phyloP scores from a whole-genome alignment of 169 alveolate species.

The Eimeria falciformis region DNA sequence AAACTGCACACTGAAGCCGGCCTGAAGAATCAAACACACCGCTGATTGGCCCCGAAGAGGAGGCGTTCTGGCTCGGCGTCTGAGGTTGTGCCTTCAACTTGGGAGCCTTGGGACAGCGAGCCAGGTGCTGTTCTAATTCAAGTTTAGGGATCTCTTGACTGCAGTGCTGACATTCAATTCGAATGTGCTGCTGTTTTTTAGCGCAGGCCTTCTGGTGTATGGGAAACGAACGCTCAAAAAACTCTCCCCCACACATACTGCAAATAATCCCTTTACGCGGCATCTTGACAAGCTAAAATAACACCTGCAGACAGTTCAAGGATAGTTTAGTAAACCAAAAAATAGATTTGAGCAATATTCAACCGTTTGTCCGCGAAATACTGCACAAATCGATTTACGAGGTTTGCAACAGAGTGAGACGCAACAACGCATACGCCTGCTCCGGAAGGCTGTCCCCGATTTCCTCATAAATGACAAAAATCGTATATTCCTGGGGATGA shows the following conservation, averaged over 20 bases:
- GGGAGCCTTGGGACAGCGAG: conserved; percentile 51
- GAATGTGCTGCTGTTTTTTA: conserved; percentile 9
- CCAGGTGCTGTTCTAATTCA: conserved; percentile 62
- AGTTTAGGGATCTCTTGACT: conserved; percentile 35
- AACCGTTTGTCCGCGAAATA: too few species aligned
- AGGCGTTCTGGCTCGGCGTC: neutral
- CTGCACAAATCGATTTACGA: too few species aligned
- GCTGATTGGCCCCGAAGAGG: conserved; percentile 10
- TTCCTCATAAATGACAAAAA: too few species aligned
- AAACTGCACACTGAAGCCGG: conserved; percentile 63
- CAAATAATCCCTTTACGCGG: conserved; percentile 58
- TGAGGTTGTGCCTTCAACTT: neutral
- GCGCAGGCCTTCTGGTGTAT: conserved; percentile 72
- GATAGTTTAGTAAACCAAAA: too few species aligned
- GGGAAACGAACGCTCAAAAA: conserved; percentile 37
- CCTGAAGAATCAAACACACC: conserved; percentile 52
- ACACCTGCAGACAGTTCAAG: too few species aligned
- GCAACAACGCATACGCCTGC: too few species aligned
- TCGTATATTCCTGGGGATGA: too few species aligned
- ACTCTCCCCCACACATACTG: conserved; percentile 72
- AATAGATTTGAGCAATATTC: too few species aligned
- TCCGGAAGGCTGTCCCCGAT: too few species aligned
- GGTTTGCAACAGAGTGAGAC: too few species aligned
- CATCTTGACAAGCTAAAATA: conserved; percentile 11
- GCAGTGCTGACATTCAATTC: conserved; percentile 60